Evolutionary conservation across 352 stramenopile species (phyloP).

Genomic region (Pythium dissotocum): DNA sequence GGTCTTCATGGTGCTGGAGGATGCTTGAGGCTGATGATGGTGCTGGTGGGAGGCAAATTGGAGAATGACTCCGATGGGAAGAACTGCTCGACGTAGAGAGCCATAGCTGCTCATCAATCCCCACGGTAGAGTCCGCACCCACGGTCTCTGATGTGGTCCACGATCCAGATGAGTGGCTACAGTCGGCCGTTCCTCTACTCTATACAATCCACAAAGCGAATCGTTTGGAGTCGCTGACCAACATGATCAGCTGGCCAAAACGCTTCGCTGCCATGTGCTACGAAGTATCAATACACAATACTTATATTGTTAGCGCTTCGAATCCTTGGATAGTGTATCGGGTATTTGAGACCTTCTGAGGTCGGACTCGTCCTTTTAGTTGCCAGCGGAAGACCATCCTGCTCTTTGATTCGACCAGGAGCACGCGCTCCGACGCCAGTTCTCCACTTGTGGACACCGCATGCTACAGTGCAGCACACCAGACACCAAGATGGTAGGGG

Average conservation of each 20-base stretch:
- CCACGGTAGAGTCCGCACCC: background rate
- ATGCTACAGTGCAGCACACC: background rate
- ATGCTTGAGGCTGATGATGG: background rate
- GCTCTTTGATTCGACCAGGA: conserved; percentile 5
- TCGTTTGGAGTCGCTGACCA: background rate
- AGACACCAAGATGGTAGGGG: background rate
- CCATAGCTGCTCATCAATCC: too few species aligned
- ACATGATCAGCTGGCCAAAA: background rate
- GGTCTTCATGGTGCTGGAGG: conserved; percentile 23
- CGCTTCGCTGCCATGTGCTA: too few species aligned
- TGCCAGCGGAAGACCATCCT: background rate
- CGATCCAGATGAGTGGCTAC: background rate
- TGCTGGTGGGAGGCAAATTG: conserved; percentile 12
- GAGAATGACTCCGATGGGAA: conserved; percentile 13
- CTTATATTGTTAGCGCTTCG: too few species aligned
- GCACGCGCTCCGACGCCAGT: conserved; percentile 1
- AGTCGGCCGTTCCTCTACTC: background rate
- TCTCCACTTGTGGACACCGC: background rate
- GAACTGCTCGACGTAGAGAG: background rate
- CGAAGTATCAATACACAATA: too few species aligned
- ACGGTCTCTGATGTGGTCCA: background rate
- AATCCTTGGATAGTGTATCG: too few species aligned
- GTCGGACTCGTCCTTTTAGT: background rate
- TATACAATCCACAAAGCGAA: background rate
- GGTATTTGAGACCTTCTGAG: too few species aligned